Evolutionary conservation across 2,329 filamentous ascomycete species (phyloP).

Genomic region (Trichothecium roseum): DNA sequence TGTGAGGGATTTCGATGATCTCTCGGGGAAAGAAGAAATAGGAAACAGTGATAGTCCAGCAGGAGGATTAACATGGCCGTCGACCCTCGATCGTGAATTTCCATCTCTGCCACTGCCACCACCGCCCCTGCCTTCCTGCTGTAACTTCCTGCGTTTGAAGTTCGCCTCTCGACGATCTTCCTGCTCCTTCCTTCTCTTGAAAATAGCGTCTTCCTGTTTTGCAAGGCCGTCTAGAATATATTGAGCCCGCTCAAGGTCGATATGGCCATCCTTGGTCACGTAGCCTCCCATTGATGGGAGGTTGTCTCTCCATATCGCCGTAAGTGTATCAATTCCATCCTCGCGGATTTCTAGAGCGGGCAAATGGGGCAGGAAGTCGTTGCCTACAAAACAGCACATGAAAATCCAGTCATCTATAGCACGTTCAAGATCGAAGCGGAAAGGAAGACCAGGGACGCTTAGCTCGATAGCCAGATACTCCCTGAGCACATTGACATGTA

Average conservation of each 20-base stretch:
- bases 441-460: conserved; percentile 69
- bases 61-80: conserved; percentile 23
- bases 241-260: conserved; percentile 79
- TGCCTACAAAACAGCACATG: conserved; percentile 98
- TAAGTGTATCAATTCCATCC: conserved; percentile 91
- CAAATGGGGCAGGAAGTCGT: conserved; percentile 94
- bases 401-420: conserved; percentile 98
- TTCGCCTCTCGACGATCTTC: conserved; percentile 77
- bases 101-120: conserved; percentile 6
- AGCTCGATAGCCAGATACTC: conserved; percentile 92
- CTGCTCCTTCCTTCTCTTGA: conserved; percentile 73
- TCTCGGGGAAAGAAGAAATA: conserved; percentile 41
- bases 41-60: conserved; percentile 22
- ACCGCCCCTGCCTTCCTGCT: conserved; percentile 38
- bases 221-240: conserved; percentile 80
- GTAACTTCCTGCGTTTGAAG: conserved; percentile 66
- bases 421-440: conserved; percentile 86
- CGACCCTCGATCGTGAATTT: conserved; percentile 9
- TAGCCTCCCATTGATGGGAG: conserved; percentile 88
- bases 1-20: conserved; percentile 51
- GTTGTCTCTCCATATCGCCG: conserved; percentile 94
- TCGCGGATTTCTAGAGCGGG: conserved; percentile 97
- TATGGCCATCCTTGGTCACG: conserved; percentile 87
- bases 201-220: conserved; percentile 89
- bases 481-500: conserved; percentile 82